Evolutionary conservation across 257 asterid species (phyloP).

Genomic region (Solanum appendiculatum): DNA sequence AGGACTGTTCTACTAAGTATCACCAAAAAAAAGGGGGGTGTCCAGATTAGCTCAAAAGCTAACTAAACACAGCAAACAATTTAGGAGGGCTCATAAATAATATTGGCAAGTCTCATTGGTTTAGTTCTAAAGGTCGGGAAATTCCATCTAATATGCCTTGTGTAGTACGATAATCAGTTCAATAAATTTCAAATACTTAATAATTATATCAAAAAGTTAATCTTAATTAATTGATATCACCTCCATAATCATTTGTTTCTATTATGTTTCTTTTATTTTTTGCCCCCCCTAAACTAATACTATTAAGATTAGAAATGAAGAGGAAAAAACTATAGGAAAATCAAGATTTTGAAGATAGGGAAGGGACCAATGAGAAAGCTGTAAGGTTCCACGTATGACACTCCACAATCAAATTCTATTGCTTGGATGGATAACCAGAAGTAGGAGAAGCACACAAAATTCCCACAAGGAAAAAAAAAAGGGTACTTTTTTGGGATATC

Average conservation of each 20-base stretch:
- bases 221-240: not conserved
- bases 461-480: not conserved
- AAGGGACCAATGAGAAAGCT: conserved; percentile 46
- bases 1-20: no score
- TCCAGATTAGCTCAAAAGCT: no score
- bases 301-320: not conserved
- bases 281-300: not conserved
- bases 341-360: conserved; percentile 40
- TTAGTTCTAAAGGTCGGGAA: no score
- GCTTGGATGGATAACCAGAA: conserved; percentile 25
- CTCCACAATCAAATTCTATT: conserved; percentile 17
- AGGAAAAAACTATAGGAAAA: not conserved
- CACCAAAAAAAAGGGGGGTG: no score
- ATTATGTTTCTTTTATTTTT: not conserved
- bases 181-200: not conserved
- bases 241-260: not conserved
- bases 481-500: not conserved
- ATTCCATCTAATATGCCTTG: no score
- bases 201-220: not conserved
- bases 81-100: no score
- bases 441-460: conserved; percentile 7
- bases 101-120: no score
- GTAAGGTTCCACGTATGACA: conserved; percentile 43
- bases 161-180: not conserved
- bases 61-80: no score